phyloP scores from a whole-genome alignment of 2,329 filamentous ascomycete genomes.

The Penicillium olsonii region DNA sequence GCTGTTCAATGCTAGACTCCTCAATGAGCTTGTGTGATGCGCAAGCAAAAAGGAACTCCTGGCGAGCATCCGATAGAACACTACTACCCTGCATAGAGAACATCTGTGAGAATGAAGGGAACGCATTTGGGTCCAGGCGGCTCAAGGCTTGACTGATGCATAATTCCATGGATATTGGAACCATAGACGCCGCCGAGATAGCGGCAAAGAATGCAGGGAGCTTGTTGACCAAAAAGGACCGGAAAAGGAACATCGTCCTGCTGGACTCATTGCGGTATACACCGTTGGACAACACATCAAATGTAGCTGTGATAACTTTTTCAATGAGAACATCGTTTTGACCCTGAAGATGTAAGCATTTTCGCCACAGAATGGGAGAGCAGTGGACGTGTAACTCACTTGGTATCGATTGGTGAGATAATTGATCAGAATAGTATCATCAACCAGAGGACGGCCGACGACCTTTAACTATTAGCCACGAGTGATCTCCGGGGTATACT shows the following conservation, averaged over 20 bases:
- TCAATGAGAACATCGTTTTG: conserved; percentile 76
- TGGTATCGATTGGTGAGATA: conserved; percentile 85
- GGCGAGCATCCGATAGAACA: conserved; percentile 67
- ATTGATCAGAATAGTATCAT: conserved; percentile 75
- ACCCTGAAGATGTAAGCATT: conserved; percentile 55
- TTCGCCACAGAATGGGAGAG: too few species aligned
- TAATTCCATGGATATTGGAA: conserved; percentile 61
- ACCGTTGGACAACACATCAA: conserved; percentile 85
- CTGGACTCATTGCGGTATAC: conserved; percentile 69
- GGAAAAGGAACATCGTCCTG: conserved; percentile 68
- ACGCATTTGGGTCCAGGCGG: conserved; percentile 62
- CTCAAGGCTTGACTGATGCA: conserved; percentile 68
- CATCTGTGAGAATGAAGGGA: conserved; percentile 65
- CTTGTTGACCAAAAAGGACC: conserved; percentile 82
- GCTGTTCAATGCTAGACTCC: conserved; percentile 72
- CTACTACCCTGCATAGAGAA: conserved; percentile 62
- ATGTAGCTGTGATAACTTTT: conserved; percentile 83
- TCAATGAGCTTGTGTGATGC: conserved; percentile 83
- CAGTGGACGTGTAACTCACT: conserved; percentile 47
- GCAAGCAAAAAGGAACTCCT: conserved; percentile 87
- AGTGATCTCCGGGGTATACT: too few species aligned
- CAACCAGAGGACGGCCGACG: conserved; percentile 76
- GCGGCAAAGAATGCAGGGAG: conserved; percentile 63
- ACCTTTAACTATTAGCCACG: conserved; percentile 58
- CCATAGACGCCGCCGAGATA: conserved; percentile 59